Conservation (phyloP, 1,284 basidiomycete species). For the Dichomitus squalens region DNA sequence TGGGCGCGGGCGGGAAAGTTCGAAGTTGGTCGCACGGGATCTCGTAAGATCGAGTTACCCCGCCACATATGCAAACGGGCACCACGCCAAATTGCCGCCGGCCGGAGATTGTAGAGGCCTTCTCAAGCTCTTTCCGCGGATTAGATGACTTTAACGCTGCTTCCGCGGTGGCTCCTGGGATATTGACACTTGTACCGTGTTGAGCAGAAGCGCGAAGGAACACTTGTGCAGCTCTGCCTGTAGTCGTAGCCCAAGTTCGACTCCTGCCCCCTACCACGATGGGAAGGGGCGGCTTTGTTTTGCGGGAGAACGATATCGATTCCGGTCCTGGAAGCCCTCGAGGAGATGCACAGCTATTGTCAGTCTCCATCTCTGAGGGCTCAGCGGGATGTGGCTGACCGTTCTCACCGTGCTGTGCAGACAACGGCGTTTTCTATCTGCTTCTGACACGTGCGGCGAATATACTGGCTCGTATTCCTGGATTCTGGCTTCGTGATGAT, state of each 20-base stretch:
- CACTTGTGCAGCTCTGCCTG: not conserved
- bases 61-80: not conserved
- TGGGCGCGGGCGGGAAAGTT: slow-evolving; percentile 1
- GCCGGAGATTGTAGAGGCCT: not conserved
- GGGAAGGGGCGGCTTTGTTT: not conserved
- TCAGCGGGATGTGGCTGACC: not conserved
- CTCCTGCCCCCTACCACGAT: not conserved
- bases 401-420: not conserved
- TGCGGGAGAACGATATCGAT: not conserved
- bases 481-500: slow-evolving; percentile 1
- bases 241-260: not conserved
- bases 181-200: slow-evolving; percentile 8
- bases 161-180: too few species aligned
- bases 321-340: not conserved
- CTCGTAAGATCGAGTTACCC: slow-evolving; percentile 17
- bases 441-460: not conserved
- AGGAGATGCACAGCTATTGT: not conserved
- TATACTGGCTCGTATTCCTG: not conserved
- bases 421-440: not conserved
- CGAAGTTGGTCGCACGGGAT: slow-evolving; percentile 11
- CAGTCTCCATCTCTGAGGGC: not conserved
- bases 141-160: too few species aligned
- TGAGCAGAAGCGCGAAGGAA: slow-evolving; percentile 9
- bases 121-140: too few species aligned
- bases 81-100: not conserved